phyloP scores from a whole-genome alignment of 768 basidiomycete genomes.

The Boletus speciosus region DNA sequence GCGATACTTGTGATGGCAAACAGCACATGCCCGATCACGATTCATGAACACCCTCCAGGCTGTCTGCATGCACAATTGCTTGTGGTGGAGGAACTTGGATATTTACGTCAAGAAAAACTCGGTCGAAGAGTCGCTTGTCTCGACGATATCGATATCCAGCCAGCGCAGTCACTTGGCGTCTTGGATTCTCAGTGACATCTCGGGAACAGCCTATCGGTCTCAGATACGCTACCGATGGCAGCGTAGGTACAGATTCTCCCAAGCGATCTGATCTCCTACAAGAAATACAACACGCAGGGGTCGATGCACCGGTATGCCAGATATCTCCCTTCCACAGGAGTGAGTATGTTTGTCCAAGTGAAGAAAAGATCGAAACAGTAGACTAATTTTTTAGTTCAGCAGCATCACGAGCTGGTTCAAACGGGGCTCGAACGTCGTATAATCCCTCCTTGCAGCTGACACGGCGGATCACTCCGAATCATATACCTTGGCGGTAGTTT shows the following conservation, averaged over 20 bases:
- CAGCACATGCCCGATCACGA: neutral
- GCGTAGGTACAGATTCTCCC: slow-evolving; percentile 1
- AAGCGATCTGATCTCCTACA: neutral
- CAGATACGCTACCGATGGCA: neutral
- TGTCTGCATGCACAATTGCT: neutral
- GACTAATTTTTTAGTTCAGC: neutral
- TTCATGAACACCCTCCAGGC: neutral
- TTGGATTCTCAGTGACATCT: neutral
- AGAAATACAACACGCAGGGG: neutral
- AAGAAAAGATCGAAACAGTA: neutral
- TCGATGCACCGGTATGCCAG: no score
- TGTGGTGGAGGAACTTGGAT: neutral
- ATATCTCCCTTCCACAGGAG: no score
- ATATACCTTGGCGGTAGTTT: neutral
- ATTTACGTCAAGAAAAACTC: slow-evolving; percentile 1
- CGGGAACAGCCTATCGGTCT: neutral
- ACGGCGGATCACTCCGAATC: slow-evolving; percentile 2
- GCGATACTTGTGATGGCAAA: neutral
- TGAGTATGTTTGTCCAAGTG: no score
- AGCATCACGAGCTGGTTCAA: neutral
- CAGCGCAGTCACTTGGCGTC: neutral
- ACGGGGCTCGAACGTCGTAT: neutral
- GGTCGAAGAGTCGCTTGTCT: neutral
- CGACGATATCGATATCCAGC: neutral
- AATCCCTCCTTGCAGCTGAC: neutral